Evolutionary conservation across 2,329 filamentous ascomycete genomes (phyloP).

Genomic region (Leptographium flavum): DNA sequence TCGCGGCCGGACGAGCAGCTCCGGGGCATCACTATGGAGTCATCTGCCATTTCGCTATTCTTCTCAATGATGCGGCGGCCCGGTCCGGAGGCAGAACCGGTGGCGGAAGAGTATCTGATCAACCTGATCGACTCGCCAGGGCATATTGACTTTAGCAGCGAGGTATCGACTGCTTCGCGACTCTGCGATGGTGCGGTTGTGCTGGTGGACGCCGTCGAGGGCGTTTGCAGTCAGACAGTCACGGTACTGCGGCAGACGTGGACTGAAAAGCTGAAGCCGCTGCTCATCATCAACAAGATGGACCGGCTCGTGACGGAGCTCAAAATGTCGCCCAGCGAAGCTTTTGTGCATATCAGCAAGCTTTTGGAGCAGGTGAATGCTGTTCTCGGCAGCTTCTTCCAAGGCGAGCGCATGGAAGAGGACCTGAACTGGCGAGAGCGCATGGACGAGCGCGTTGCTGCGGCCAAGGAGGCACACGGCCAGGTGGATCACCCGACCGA

Average conservation of each 20-base stretch:
- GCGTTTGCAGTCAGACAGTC: constrained; percentile 96
- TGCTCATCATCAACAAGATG: constrained; percentile 97
- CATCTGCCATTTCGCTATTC: constrained; percentile 89
- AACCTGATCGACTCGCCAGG: constrained; percentile 97
- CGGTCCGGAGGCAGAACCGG: constrained; percentile 51
- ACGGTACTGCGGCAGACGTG: constrained; percentile 91
- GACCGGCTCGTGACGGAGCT: constrained; percentile 87
- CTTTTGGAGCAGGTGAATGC: constrained; percentile 93
- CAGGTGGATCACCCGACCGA: constrained; percentile 64
- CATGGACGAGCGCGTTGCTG: constrained; percentile 74
- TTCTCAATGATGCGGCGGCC: constrained; percentile 79
- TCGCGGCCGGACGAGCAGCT: constrained; percentile 91
- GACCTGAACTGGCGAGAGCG: constrained; percentile 90
- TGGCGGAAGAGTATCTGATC: constrained; percentile 81
- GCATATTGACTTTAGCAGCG: constrained; percentile 97
- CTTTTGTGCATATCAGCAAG: constrained; percentile 77
- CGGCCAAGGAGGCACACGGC: constrained; percentile 25
- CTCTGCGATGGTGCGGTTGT: constrained; percentile 91
- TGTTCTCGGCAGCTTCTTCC: constrained; percentile 92
- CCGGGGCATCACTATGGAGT: constrained; percentile 99
- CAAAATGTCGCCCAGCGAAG: constrained; percentile 82
- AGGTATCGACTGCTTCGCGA: constrained; percentile 89
- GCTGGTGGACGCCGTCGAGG: constrained; percentile 90
- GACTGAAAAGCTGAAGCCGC: constrained; percentile 86
- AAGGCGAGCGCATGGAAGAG: constrained; percentile 96